These are phyloP conservation scores for Psilocybe azurescens DNA, from an alignment of 768 basidiomycete species.

Conservation along the genomic window DNA sequence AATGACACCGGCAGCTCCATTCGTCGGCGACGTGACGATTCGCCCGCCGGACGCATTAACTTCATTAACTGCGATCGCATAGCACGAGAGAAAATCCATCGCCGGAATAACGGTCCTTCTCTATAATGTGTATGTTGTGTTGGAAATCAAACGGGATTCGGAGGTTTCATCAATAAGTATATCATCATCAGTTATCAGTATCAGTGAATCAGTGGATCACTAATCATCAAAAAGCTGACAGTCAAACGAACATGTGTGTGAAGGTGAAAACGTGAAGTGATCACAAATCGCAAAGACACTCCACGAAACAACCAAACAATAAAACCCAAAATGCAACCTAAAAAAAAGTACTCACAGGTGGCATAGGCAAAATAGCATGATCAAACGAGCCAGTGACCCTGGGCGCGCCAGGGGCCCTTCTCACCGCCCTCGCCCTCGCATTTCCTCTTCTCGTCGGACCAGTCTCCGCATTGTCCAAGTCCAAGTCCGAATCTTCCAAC, in stretches of 20 bases:
- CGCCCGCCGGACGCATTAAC: constrained; percentile 93
- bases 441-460: not conserved
- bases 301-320: not conserved
- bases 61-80: constrained; percentile 95
- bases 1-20: constrained; percentile 93
- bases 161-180: not conserved
- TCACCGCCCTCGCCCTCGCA: not conserved
- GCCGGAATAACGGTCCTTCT: constrained; percentile 89
- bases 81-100: constrained; percentile 92
- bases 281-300: no score
- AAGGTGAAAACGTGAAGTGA: not conserved
- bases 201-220: not conserved
- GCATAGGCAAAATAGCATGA: constrained; percentile 81
- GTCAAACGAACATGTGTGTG: not conserved
- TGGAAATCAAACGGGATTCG: no score
- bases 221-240: constrained; percentile 1
- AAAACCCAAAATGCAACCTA: not conserved
- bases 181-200: not conserved
- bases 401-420: constrained; percentile 16
- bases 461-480: not conserved
- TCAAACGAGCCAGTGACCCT: constrained; percentile 78
- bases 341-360: constrained; percentile 60
- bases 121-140: constrained; percentile 36
- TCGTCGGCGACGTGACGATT: constrained; percentile 94
- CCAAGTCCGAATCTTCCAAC: not conserved